phyloP scores from a whole-genome alignment of 23 red algal species.

The Gracilariopsis chorda region DNA sequence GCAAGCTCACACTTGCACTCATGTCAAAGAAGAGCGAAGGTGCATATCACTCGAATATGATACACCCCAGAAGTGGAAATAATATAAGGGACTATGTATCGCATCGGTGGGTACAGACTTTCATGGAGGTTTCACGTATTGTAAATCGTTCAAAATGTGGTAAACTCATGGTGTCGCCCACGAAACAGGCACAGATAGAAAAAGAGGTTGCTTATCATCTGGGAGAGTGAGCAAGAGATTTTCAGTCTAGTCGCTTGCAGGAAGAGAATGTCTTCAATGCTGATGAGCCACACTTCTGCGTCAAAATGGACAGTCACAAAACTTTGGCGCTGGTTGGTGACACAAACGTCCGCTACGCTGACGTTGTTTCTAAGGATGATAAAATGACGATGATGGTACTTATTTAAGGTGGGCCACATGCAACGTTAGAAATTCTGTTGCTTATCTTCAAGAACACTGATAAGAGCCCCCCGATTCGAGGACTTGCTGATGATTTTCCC shows the following conservation, averaged over 20 bases:
- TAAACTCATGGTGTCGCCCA: neutral
- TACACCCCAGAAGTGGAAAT: neutral
- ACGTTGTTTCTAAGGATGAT: constrained; percentile 1
- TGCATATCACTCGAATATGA: neutral
- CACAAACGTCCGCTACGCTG: neutral
- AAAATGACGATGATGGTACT: neutral
- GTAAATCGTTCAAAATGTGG: neutral
- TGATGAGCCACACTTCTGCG: constrained; percentile 20
- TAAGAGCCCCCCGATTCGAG: neutral
- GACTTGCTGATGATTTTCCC: neutral
- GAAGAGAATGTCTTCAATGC: constrained; percentile 31
- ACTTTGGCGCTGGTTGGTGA: constrained; percentile 19
- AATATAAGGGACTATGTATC: no score
- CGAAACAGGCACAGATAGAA: neutral
- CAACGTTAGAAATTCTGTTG: neutral
- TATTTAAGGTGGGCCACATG: neutral
- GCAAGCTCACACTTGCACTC: neutral
- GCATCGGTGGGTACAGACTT: neutral
- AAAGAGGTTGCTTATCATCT: neutral
- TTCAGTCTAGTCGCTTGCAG: neutral
- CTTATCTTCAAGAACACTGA: neutral
- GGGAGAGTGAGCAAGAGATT: neutral
- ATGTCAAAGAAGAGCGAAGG: neutral
- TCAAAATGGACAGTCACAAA: constrained; percentile 48
- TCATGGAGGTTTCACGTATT: neutral